Base-by-base conservation (phyloP, 495 filamentous ascomycete species). In the Tuber brumale region DNA sequence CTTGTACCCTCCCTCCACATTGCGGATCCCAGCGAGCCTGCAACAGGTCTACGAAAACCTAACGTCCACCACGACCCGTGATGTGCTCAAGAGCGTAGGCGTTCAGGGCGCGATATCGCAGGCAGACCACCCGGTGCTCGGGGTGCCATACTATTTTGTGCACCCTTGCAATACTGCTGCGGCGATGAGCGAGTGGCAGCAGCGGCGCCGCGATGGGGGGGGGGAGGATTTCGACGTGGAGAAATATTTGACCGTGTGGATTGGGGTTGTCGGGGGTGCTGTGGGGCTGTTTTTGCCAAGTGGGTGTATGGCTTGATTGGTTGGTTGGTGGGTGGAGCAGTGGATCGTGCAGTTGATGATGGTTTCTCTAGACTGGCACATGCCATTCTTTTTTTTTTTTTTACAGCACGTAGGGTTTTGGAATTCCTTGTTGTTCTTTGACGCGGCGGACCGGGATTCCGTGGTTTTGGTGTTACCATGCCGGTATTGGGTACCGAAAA, bases 91-190 rank as follows among this genome's bases (percentile, higher is more conserved):
- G 48, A 74, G 43, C 18, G 79, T 81, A 3, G 75, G 79, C 37
- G 73, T 81, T 21, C 61, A 77, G 16, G 79, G 79, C 35, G 79
- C 71, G 14, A 69, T 81, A 37, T 81, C 79, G 44, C 79, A 81
- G 35, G 76, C 72, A 6, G 78, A 81, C 8, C 75, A 81, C 51
- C 79, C 79, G 0, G 70, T 75, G 2, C 48, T 75, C 45, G 79
- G 79, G 4, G 43, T 74, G 41, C 72, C 70, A 1, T 81, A 72
- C 66, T 81, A 77, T 69, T 81, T 81, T 27, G 78, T 81, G 19
- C 79, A 81, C 45, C 79, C 79, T 21, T 81, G 79, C 37, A 75
- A 70, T 44, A 81, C 79, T n/a, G 73, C 79, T 4, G 75, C 73
- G 27, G 75, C 78, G 9, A 70, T 81, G 79, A 70, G 41, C 7